These are phyloP conservation scores for Castanospermum australe DNA, from an alignment of 306 rosid genomes.

Conservation along the genomic window DNA sequence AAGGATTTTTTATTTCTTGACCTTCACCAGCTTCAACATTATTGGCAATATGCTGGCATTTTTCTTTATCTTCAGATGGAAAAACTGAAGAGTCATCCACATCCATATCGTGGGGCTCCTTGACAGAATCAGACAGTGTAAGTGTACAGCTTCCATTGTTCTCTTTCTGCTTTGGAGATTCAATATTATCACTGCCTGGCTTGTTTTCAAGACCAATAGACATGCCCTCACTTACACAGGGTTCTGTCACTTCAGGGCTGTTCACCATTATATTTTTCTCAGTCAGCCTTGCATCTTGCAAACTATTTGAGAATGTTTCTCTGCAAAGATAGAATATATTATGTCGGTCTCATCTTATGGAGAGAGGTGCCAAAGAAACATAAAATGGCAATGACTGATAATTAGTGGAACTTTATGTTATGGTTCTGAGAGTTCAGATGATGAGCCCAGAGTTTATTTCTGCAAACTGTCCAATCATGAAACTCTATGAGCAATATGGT, in stretches of 20 bases:
- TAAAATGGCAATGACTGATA: conserved; percentile 2
- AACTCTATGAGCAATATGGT: background rate
- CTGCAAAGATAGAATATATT: conserved; percentile 30
- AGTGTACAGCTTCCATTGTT: conserved; percentile 9
- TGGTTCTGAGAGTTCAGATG: background rate
- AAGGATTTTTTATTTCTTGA: conserved; percentile 23
- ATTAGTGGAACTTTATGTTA: background rate
- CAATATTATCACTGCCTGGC: conserved; percentile 16
- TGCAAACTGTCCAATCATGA: background rate
- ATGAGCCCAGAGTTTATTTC: background rate
- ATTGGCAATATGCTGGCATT: conserved; percentile 25
- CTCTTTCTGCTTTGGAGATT: conserved; percentile 35
- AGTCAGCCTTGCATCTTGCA: conserved; percentile 34
- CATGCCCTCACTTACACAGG: conserved; percentile 19
- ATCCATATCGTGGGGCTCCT: conserved; percentile 28
- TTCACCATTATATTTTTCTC: conserved; percentile 23
- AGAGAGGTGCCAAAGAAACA: conserved; percentile 10
- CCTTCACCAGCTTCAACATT: conserved; percentile 29
- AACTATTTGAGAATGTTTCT: conserved; percentile 37
- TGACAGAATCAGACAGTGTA: conserved; percentile 10
- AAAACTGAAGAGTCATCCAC: conserved; percentile 32
- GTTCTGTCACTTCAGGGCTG: conserved; percentile 24
- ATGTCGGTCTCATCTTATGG: background rate
- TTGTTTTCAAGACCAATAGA: conserved; percentile 13
- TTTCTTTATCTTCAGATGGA: conserved; percentile 29